phyloP scores from a whole-genome alignment of 805 yeast species.

The Cyberlindnera veronae region DNA sequence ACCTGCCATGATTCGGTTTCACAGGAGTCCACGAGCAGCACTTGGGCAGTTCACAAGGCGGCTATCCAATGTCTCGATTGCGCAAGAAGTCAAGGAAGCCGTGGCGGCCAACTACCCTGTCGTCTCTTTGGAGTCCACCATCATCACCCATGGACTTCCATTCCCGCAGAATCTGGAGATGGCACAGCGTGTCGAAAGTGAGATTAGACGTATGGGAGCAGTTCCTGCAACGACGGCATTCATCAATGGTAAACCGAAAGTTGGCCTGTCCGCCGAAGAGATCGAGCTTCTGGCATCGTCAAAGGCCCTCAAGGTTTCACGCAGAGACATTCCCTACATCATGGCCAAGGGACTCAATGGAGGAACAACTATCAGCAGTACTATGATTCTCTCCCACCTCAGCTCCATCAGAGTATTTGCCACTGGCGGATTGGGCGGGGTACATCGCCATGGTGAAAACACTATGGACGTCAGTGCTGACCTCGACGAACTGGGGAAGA shows the following conservation, averaged over 20 bases:
- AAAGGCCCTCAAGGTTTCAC: conserved; percentile 58
- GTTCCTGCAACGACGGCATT: conserved; percentile 87
- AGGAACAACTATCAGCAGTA: conserved; percentile 87
- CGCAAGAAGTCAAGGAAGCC: conserved; percentile 60
- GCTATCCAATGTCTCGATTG: conserved; percentile 21
- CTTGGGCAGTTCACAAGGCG: too few species aligned
- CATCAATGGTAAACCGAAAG: conserved; percentile 63
- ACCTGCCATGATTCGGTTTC: too few species aligned
- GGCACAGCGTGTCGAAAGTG: conserved; percentile 65
- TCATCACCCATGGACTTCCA: conserved; percentile 87
- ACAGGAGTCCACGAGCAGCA: too few species aligned
- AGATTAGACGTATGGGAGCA: conserved; percentile 59
- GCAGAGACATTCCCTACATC: conserved; percentile 74
- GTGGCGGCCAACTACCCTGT: conserved; percentile 55
- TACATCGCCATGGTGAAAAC: conserved; percentile 70
- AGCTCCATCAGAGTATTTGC: conserved; percentile 86
- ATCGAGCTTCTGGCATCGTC: conserved; percentile 42
- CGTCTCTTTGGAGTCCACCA: conserved; percentile 83
- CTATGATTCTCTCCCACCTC: conserved; percentile 72
- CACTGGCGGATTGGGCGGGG: conserved; percentile 94
- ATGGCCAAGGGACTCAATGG: conserved; percentile 66
- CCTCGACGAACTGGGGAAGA: conserved; percentile 75
- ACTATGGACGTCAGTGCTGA: conserved; percentile 87
- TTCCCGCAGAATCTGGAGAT: conserved; percentile 69
- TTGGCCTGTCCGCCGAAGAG: conserved; percentile 55